Conservation (phyloP, 108 stramenopile genomes). For the Cyclostephanos tholiformis region DNA sequence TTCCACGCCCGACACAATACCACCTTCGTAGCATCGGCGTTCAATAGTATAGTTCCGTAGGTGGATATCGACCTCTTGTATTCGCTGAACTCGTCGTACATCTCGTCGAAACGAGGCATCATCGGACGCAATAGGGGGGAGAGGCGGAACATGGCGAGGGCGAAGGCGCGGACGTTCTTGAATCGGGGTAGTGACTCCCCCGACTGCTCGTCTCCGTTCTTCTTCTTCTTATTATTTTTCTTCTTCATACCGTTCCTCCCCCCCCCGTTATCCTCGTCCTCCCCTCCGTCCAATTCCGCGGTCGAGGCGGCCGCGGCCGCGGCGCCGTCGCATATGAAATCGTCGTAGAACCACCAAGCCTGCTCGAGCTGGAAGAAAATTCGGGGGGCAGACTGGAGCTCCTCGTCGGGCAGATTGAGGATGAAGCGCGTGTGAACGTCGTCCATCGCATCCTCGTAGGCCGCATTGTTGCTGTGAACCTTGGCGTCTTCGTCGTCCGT, state of each 20-base stretch:
- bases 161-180: conserved; percentile 71
- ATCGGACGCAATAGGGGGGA: conserved; percentile 61
- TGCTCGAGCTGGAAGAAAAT: conserved; percentile 94
- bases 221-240: not conserved
- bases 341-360: conserved; percentile 93
- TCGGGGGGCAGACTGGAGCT: conserved; percentile 71
- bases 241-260: not conserved
- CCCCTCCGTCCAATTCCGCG: not conserved
- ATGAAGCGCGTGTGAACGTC: conserved; percentile 91
- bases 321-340: conserved; percentile 72
- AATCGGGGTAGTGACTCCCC: conserved; percentile 56
- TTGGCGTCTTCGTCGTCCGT: not conserved
- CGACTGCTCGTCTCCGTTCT: conserved; percentile 5
- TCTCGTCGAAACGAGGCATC: conserved; percentile 50
- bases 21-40: conserved; percentile 57
- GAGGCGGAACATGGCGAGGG: conserved; percentile 68
- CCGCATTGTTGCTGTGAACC: conserved; percentile 12
- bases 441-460: conserved; percentile 77
- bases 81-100: conserved; percentile 73
- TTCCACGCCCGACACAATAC: conserved; percentile 70
- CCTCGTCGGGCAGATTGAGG: conserved; percentile 78
- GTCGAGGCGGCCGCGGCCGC: not conserved
- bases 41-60: conserved; percentile 81
- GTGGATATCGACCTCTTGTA: conserved; percentile 85
- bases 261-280: too few relatives aligned